Evolutionary conservation across 805 yeast genomes (phyloP).

Genomic region (Soucietia sequanensis): DNA sequence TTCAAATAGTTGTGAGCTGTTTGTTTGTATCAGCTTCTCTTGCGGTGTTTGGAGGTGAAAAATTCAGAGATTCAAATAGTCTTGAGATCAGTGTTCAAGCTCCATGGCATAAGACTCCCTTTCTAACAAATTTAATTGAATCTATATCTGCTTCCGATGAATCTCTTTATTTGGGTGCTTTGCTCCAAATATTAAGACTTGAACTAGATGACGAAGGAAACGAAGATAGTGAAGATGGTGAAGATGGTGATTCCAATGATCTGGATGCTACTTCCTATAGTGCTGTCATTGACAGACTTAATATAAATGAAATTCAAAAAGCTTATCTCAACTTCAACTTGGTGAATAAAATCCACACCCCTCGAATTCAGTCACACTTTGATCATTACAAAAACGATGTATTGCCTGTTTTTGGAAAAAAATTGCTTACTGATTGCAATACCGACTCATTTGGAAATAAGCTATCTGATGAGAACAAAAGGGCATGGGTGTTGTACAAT

Average conservation of each 20-base stretch:
- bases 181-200: constrained; percentile 14
- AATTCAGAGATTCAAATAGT: too few relatives aligned
- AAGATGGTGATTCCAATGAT: background rate
- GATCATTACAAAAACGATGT: constrained; percentile 44
- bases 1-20: too few relatives aligned
- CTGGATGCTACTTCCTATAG: constrained; percentile 6
- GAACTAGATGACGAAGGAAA: constrained; percentile 10
- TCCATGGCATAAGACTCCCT: constrained; percentile 43
- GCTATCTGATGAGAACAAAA: constrained; percentile 16
- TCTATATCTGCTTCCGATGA: constrained; percentile 34
- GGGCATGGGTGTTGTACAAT: constrained; percentile 53
- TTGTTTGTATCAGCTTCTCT: too few relatives aligned
- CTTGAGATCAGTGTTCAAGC: too few relatives aligned
- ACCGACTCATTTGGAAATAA: constrained; percentile 34
- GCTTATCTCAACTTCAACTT: constrained; percentile 43
- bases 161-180: constrained; percentile 32
- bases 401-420: constrained; percentile 18
- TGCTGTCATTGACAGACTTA: constrained; percentile 5
- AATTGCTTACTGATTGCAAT: constrained; percentile 19
- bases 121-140: constrained; percentile 43
- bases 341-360: constrained; percentile 50
- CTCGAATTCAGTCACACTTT: constrained; percentile 66
- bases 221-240: constrained; percentile 1
- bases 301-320: constrained; percentile 8
- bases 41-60: too few relatives aligned